A percentile compares a stretch with the other conserved stretches of the same genome.
Conservation (phyloP, 2,329 filamentous ascomycete species). For the Rutstroemia sydowiana region DNA sequence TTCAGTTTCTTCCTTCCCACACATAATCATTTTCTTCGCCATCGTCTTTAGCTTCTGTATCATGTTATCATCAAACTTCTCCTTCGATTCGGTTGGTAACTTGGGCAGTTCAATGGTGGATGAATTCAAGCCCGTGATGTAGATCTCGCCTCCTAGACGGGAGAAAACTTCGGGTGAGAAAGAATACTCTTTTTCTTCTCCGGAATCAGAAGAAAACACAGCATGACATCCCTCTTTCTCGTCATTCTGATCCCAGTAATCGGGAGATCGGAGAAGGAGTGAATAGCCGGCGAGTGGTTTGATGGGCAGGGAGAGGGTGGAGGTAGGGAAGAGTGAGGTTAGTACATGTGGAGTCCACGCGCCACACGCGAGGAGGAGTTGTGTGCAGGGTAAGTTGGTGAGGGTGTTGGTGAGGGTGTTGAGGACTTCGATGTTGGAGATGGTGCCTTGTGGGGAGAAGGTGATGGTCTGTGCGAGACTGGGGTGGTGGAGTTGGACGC, state of each 20-base stretch:
- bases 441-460: conserved; percentile 41
- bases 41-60: conserved; percentile 43
- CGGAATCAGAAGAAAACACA: conserved; percentile 47
- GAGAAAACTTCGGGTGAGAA: conserved; percentile 69
- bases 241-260: conserved; percentile 38
- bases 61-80: conserved; percentile 39
- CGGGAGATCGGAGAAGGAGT: conserved; percentile 55
- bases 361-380: conserved; percentile 60
- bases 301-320: conserved; percentile 47
- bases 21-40: conserved; percentile 43
- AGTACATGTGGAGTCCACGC: conserved; percentile 67
- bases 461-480: conserved; percentile 47
- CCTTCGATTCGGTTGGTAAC: conserved; percentile 41
- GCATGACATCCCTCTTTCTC: conserved; percentile 52
- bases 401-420: conserved; percentile 38
- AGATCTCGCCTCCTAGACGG: conserved; percentile 59
- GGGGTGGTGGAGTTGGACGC: conserved; percentile 61
- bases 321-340: conserved; percentile 51
- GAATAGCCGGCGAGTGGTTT: conserved; percentile 63
- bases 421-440: conserved; percentile 46
- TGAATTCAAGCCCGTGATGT: conserved; percentile 66
- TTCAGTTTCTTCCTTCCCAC: too few species aligned
- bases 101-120: conserved; percentile 51
- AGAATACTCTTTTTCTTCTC: conserved; percentile 41
- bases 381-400: conserved; percentile 52